Percentiles rank a stretch among this genome's conserved stretches.
Conservation (phyloP, 305 asterid species). For the Solanum hybrid region DNA sequence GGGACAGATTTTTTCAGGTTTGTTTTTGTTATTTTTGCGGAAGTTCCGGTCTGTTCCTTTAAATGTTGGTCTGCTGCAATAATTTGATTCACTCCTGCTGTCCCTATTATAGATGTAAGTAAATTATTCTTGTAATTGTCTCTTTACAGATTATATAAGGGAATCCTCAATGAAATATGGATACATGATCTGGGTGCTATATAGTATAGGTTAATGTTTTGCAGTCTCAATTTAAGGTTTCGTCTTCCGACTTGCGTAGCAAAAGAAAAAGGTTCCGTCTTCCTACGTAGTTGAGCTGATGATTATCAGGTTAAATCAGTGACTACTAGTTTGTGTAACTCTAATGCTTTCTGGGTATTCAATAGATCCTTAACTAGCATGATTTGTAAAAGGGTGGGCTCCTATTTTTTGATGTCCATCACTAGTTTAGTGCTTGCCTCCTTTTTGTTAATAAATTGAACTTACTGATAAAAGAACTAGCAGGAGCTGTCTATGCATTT, state of each 20-base stretch:
- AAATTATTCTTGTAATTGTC: neutral
- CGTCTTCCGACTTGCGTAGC: neutral
- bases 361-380: neutral
- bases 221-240: neutral
- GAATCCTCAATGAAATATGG: neutral
- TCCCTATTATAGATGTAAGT: neutral
- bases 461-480: neutral
- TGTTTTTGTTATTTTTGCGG: neutral
- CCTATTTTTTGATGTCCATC: neutral
- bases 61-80: neutral
- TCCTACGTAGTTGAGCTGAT: neutral
- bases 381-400: neutral
- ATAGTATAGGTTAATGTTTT: neutral
- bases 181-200: neutral
- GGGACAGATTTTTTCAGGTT: constrained; percentile 97
- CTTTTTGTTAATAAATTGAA: neutral
- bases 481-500: neutral
- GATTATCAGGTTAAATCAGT: neutral
- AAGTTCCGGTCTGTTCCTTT: neutral
- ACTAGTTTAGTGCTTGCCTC: neutral
- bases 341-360: neutral
- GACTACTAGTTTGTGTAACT: neutral
- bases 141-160: neutral
- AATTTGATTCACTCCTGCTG: neutral
- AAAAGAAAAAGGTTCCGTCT: neutral